A percentile compares a stretch with the other conserved stretches of the same genome.
phyloP scores from a whole-genome alignment of 148 eudicot species.

The Simmondsia chinensis region DNA sequence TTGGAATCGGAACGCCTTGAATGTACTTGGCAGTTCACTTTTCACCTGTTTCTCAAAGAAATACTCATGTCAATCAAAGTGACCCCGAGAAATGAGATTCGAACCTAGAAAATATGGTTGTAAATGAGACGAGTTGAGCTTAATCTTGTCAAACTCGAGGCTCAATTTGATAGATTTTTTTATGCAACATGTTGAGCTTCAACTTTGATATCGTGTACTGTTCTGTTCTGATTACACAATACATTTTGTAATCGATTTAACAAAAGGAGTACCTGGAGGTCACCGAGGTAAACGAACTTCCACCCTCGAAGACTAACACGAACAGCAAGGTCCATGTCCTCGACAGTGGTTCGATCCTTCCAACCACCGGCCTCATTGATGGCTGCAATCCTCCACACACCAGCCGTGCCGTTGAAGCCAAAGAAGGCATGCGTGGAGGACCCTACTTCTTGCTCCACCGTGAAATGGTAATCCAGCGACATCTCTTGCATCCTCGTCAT shows the following conservation, averaged over 20 bases:
- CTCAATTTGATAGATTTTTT: too few relatives aligned
- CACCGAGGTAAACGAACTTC: conserved; percentile 90
- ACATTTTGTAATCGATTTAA: too few relatives aligned
- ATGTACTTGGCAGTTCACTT: conserved; percentile 93
- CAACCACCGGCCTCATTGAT: conserved; percentile 96
- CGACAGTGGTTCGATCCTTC: conserved; percentile 93
- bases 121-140: neutral
- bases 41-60: conserved; percentile 42
- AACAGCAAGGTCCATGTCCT: conserved; percentile 97
- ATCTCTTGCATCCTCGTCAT: conserved; percentile 98
- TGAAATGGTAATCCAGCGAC: conserved; percentile 95
- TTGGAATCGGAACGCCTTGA: conserved; percentile 87
- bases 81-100: too few relatives aligned
- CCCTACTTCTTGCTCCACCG: conserved; percentile 96
- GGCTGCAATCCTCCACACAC: conserved; percentile 94
- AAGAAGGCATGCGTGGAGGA: conserved; percentile 96
- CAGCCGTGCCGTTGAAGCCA: conserved; percentile 97
- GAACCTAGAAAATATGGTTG: too few relatives aligned
- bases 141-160: neutral
- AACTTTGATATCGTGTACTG: too few relatives aligned
- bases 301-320: conserved; percentile 92
- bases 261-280: conserved; percentile 55
- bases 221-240: too few relatives aligned
- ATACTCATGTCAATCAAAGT: neutral
- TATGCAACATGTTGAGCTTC: too few relatives aligned